A percentile compares a stretch with the other conserved stretches of the same genome.
These are phyloP conservation scores for Elsinoe australis DNA, from an alignment of 2,329 filamentous ascomycete genomes.

Conservation along the genomic window DNA sequence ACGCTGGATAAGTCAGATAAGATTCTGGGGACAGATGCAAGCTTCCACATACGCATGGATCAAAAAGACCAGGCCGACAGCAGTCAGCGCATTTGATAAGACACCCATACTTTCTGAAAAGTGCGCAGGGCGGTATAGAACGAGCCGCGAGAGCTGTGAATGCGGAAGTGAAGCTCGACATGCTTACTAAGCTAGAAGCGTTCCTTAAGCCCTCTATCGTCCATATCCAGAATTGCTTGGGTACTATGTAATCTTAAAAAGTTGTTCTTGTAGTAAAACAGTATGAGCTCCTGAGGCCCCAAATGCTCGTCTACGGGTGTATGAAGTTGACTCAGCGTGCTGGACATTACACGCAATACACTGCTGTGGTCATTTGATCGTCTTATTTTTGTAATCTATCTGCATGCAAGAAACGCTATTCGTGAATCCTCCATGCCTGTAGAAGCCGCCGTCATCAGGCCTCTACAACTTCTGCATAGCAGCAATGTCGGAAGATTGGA, in stretches of 20 bases:
- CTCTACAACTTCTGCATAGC: slow-evolving; percentile 88
- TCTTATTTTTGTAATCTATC: slow-evolving; percentile 16
- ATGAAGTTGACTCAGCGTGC: neutral
- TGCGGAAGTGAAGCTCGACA: neutral
- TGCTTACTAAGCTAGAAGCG: no score
- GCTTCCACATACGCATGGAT: slow-evolving; percentile 69
- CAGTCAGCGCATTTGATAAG: slow-evolving; percentile 62
- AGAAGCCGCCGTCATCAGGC: neutral
- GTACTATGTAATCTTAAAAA: no score
- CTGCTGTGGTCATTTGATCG: neutral
- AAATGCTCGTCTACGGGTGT: no score
- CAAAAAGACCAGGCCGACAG: slow-evolving; percentile 69
- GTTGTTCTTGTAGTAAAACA: no score
- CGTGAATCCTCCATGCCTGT: no score
- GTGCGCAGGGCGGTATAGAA: neutral
- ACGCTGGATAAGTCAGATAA: slow-evolving; percentile 51
- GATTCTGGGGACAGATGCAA: slow-evolving; percentile 17
- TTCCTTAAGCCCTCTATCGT: no score
- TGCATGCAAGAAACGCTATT: slow-evolving; percentile 7
- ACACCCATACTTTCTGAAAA: slow-evolving; percentile 53
- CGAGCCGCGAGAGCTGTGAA: neutral
- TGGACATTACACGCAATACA: neutral
- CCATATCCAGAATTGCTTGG: no score
- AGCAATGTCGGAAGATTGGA: slow-evolving; percentile 86
- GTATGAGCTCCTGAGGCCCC: no score